Conservation (phyloP, 2,329 filamentous ascomycete species). For the Aureobasidium sp. region DNA sequence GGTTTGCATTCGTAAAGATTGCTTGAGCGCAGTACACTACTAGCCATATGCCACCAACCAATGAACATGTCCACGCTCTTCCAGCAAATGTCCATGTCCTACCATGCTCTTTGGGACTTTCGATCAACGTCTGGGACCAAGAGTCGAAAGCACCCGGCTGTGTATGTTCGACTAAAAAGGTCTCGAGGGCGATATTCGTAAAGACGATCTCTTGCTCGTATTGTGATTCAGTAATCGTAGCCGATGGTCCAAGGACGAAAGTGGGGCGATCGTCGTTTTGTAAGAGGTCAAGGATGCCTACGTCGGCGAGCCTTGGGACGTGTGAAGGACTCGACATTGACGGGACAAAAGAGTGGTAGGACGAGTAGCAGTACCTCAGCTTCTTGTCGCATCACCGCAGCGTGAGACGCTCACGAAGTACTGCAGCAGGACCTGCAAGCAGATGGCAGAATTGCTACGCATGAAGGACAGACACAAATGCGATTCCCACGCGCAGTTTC, state of each 20-base stretch:
- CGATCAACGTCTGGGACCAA: background rate
- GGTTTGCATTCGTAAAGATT: background rate
- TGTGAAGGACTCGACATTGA: background rate
- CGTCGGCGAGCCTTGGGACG: background rate
- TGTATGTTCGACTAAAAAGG: background rate
- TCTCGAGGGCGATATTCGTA: conserved; percentile 4
- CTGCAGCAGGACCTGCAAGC: background rate
- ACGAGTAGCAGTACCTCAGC: background rate
- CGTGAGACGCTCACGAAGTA: background rate
- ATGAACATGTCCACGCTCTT: conserved; percentile 9
- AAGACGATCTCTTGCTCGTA: conserved; percentile 1
- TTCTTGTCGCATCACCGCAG: background rate
- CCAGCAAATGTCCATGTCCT: background rate
- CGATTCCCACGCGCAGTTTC: background rate
- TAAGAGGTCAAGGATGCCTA: conserved; percentile 15
- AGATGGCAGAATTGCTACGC: background rate
- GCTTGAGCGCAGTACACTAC: conserved; percentile 13
- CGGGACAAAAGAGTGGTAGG: background rate
- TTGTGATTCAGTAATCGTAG: background rate
- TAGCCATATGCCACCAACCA: background rate
- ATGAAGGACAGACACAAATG: background rate
- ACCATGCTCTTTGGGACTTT: background rate
- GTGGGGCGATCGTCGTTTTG: conserved; percentile 12
- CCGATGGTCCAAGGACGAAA: conserved; percentile 3
- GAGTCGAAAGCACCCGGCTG: background rate